Conservation (phyloP, 1,139 yeast species). For the Blastobotrys apis region DNA sequence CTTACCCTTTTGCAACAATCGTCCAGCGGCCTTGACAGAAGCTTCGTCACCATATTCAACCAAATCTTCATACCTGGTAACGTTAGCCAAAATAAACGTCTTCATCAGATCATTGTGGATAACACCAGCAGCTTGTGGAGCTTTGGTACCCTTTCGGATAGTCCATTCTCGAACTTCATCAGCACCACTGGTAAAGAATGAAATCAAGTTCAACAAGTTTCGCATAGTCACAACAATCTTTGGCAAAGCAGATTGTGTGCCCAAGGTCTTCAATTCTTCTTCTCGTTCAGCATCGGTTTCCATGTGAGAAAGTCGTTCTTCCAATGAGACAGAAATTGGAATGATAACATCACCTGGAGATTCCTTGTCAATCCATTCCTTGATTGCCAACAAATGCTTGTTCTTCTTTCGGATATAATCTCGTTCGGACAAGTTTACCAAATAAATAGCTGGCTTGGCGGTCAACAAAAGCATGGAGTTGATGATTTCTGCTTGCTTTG, state of each 20-base stretch:
- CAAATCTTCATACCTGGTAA: conserved; percentile 73
- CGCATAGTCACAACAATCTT: conserved; percentile 72
- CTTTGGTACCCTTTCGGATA: conserved; percentile 67
- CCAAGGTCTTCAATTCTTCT: conserved; percentile 81
- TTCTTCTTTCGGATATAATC: conserved; percentile 97
- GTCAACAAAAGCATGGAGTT: conserved; percentile 78
- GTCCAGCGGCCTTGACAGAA: conserved; percentile 89
- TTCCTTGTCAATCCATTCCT: conserved; percentile 93
- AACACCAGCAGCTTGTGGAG: conserved; percentile 92
- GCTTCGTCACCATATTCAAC: conserved; percentile 84
- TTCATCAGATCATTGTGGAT: conserved; percentile 85
- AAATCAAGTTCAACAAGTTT: conserved; percentile 60
- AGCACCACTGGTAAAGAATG: conserved; percentile 90
- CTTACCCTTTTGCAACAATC: conserved; percentile 90
- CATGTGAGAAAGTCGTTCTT: conserved; percentile 89
- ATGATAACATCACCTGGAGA: conserved; percentile 95
- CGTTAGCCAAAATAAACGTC: conserved; percentile 81
- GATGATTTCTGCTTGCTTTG: conserved; percentile 84
- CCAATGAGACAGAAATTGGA: conserved; percentile 89
- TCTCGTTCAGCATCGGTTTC: conserved; percentile 87
- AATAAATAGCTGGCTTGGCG: conserved; percentile 94
- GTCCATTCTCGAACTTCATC: conserved; percentile 94
- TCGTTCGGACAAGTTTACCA: conserved; percentile 88
- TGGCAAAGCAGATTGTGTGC: conserved; percentile 81
- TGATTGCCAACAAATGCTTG: conserved; percentile 84